Evolutionary conservation across 2,329 filamentous ascomycete genomes (phyloP).

Genomic region (Penicillium sp.): DNA sequence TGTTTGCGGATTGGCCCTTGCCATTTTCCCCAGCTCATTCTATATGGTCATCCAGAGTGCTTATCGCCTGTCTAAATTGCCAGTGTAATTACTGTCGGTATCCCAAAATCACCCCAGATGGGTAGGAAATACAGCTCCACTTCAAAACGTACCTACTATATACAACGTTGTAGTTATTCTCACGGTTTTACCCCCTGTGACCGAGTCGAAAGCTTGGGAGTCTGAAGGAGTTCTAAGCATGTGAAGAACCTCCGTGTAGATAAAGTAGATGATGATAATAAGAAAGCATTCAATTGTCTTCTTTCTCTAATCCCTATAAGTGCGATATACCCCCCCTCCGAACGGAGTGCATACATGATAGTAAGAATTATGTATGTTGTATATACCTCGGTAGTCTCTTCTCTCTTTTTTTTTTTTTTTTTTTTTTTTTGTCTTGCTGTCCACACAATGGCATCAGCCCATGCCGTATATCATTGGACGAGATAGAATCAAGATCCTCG

Average conservation of each 20-base stretch:
- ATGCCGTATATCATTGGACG: no score
- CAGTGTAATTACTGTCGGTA: slow-evolving; percentile 6
- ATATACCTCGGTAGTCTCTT: no score
- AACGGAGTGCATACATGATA: no score
- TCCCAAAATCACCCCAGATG: slow-evolving; percentile 9
- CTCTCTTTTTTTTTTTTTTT: no score
- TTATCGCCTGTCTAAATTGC: slow-evolving; percentile 21
- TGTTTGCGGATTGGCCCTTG: slow-evolving; percentile 19
- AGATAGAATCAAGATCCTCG: no score
- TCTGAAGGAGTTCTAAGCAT: slow-evolving; percentile 11
- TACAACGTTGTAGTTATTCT: no score
- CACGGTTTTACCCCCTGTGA: neutral
- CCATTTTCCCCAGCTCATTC: slow-evolving; percentile 27
- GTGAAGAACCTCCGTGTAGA: slow-evolving; percentile 11
- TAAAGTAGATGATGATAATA: slow-evolving; percentile 19
- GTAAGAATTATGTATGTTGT: no score
- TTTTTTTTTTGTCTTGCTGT: slow-evolving; percentile 13
- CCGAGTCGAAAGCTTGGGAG: neutral
- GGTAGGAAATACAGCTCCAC: neutral
- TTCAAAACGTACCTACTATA: no score
- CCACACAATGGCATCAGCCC: neutral
- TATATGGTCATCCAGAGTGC: slow-evolving; percentile 27
- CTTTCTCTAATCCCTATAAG: neutral
- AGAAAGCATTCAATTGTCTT: slow-evolving; percentile 21
- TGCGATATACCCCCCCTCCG: no score